Base-by-base conservation (phyloP, 768 basidiomycete species). In the Boletus insuetus region DNA sequence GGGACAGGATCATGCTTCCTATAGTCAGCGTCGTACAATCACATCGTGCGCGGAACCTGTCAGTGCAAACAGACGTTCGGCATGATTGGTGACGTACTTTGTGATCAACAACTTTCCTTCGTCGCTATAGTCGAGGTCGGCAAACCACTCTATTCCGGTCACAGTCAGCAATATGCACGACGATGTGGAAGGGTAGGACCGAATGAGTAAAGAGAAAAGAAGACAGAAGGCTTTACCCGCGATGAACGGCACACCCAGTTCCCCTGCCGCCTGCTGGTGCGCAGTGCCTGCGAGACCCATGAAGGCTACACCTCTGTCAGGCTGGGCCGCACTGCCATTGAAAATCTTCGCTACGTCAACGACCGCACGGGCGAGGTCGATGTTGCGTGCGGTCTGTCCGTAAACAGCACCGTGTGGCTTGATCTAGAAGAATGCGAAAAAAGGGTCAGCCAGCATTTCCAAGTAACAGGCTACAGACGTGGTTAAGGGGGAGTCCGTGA, bases 341-440 rank as follows among this genome's bases (percentile, higher is more conserved):
- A 85, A 88, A 4, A 80, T 66, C 54, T 82, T 78, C 17, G 79
- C 74, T 2, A 84, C 83, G 5, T 74, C 69, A 6, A 86, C 79
- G 11, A 75, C 78, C 0, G 82, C 82, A 34, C 79, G 76, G 3
- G 84, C 80, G 16, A 89, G 74, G 16, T 75, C 74, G 22, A 84
- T 71, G 46, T 82, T 79, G 46, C 80, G 78, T 26, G 82, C 77
- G 3, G 75, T 82, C 70, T 84, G 82, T 11, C 81, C 81, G 59
- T 86, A 87, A 1, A 84, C 73, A 22, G 84, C 77, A 2, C 84
- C 84, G 54, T 86, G 84, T 0, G 82, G 82, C 63, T 84, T 85
- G 34, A 85, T 74, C 83, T 83, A 40, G 29, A 45, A 37, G 19
- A 49, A 34, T 11, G 31, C 0, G 38, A 3, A 48, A 29, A 19